These are phyloP conservation scores for Carpinus viminea DNA, from an alignment of 306 rosid species.

Conservation along the genomic window DNA sequence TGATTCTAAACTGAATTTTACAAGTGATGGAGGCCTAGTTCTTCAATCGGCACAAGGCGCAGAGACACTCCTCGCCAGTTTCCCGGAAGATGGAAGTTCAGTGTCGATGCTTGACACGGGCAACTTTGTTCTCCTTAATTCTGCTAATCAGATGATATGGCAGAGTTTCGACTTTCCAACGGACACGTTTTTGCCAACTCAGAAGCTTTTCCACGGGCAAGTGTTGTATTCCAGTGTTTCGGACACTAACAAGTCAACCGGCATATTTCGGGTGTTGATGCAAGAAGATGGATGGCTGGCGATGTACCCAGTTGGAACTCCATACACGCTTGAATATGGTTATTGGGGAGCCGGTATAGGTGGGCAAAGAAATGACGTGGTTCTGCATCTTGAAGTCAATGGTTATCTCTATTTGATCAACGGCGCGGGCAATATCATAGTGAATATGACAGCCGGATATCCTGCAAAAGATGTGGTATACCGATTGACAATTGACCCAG, in stretches of 20 bases:
- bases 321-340: neutral
- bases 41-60: constrained; percentile 8
- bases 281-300: constrained; percentile 28
- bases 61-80: neutral
- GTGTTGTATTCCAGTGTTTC: constrained; percentile 10
- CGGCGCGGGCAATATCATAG: neutral
- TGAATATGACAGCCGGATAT: constrained; percentile 1
- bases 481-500: too few species aligned
- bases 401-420: neutral
- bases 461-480: neutral
- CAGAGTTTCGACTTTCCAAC: constrained; percentile 24
- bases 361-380: neutral
- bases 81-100: neutral
- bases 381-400: constrained; percentile 2
- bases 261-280: constrained; percentile 21
- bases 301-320: constrained; percentile 18
- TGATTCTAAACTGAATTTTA: constrained; percentile 22
- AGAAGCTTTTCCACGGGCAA: neutral
- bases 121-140: constrained; percentile 24
- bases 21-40: constrained; percentile 19
- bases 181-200: constrained; percentile 28
- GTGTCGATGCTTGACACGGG: constrained; percentile 35
- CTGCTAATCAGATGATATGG: neutral
- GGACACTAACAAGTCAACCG: constrained; percentile 16
- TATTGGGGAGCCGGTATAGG: neutral